Percentiles rank a stretch among this genome's conserved stretches.
Conservation (phyloP, 2,329 filamentous ascomycete species). For the Aplosporella prunicola region DNA sequence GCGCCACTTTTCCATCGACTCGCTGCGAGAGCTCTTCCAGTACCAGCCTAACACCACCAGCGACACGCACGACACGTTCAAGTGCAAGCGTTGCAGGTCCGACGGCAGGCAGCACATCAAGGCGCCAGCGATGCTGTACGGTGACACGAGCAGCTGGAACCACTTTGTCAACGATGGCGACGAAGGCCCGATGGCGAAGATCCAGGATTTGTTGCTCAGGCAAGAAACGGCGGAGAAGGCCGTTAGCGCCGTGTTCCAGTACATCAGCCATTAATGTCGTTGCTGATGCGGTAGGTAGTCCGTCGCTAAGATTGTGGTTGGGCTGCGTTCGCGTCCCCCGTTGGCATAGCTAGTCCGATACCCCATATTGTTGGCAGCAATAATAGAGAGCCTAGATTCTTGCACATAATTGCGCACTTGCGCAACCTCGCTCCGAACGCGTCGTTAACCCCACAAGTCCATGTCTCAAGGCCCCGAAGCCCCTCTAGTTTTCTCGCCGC, state of each 20-base stretch:
- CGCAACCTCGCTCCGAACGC: too few relatives aligned
- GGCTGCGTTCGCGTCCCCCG: too few relatives aligned
- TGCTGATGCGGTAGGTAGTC: too few relatives aligned
- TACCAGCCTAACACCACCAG: constrained; percentile 76
- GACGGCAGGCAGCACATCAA: constrained; percentile 84
- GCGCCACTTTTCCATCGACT: constrained; percentile 88
- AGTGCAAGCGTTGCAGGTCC: constrained; percentile 82
- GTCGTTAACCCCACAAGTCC: too few relatives aligned
- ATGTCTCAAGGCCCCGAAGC: too few relatives aligned
- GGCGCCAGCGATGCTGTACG: constrained; percentile 89
- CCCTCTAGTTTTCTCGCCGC: too few relatives aligned
- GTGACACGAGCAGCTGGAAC: constrained; percentile 98
- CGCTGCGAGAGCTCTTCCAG: constrained; percentile 85
- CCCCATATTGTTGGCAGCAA: too few relatives aligned
- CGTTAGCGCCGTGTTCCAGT: constrained; percentile 95
- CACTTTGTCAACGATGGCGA: constrained; percentile 77
- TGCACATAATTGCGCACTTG: too few relatives aligned
- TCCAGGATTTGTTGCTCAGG: constrained; percentile 82
- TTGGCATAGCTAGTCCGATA: too few relatives aligned
- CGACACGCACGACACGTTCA: constrained; percentile 97
- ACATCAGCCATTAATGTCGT: constrained; percentile 74
- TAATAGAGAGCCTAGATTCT: too few relatives aligned
- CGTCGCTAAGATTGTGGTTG: too few relatives aligned
- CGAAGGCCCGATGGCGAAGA: constrained; percentile 58
- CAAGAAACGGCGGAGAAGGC: constrained; percentile 72